Percentiles rank a stretch among this genome's conserved stretches.
Conservation (phyloP, 306 rosid species). For the Castanospermum australe region DNA sequence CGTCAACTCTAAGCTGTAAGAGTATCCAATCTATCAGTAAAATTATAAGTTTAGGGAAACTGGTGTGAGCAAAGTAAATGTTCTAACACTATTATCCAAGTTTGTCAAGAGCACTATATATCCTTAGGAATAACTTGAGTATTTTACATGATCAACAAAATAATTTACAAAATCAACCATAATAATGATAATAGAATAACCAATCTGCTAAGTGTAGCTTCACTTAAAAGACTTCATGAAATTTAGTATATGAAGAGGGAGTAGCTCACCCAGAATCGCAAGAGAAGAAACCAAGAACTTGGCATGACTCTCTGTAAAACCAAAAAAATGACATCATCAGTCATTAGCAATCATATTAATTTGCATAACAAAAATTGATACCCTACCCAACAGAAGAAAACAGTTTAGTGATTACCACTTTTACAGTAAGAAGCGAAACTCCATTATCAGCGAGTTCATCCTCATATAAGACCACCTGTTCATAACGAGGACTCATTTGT, state of each 20-base stretch:
- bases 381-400: constrained; percentile 23
- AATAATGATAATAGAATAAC: constrained; percentile 1
- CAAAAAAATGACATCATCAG: constrained; percentile 34
- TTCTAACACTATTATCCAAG: not conserved
- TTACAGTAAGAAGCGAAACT: constrained; percentile 85
- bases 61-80: constrained; percentile 11
- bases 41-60: not conserved
- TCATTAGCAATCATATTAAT: constrained; percentile 22
- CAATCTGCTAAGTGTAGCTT: not conserved
- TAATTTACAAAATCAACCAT: not conserved
- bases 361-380: not conserved
- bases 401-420: constrained; percentile 70
- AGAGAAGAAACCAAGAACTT: constrained; percentile 91
- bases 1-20: constrained; percentile 94
- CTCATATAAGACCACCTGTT: constrained; percentile 91
- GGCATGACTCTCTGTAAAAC: constrained; percentile 94
- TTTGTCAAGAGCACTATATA: not conserved
- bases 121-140: constrained; percentile 14
- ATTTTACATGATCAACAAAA: not conserved
- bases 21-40: constrained; percentile 26
- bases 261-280: constrained; percentile 89
- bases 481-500: constrained; percentile 26
- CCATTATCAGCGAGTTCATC: constrained; percentile 98
- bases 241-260: constrained; percentile 20
- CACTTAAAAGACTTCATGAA: not conserved